These are phyloP conservation scores for Neonectria neomacrospora DNA, from an alignment of 2,329 filamentous ascomycete genomes.

Conservation along the genomic window DNA sequence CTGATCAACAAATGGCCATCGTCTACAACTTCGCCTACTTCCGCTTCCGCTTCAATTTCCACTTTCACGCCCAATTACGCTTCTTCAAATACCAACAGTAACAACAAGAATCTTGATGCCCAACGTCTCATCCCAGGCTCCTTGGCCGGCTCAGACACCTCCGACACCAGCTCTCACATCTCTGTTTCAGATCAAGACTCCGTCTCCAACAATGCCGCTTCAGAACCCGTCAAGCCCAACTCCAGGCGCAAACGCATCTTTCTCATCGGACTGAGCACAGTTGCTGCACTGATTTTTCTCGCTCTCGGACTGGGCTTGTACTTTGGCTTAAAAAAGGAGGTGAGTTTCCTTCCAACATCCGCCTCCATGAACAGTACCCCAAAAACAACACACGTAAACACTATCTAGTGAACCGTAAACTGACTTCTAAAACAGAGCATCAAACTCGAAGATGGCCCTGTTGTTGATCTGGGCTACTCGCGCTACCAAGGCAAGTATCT, in stretches of 20 bases:
- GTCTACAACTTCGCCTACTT: background rate
- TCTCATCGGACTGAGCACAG: slow-evolving; percentile 3
- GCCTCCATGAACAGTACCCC: no score
- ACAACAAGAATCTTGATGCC: background rate
- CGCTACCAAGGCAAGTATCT: slow-evolving; percentile 55
- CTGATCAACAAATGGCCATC: background rate
- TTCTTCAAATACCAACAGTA: background rate
- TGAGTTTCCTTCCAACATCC: slow-evolving; percentile 9
- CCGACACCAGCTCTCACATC: background rate
- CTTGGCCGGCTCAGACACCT: background rate
- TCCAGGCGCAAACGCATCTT: slow-evolving; percentile 29
- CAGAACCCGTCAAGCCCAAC: slow-evolving; percentile 19
- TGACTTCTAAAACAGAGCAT: background rate
- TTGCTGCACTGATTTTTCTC: slow-evolving; percentile 27
- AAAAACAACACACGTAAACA: background rate
- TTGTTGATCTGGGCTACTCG: slow-evolving; percentile 58
- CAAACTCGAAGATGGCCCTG: slow-evolving; percentile 12
- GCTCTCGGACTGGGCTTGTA: slow-evolving; percentile 35
- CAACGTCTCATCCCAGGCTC: background rate
- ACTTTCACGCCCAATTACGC: background rate
- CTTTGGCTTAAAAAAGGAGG: slow-evolving; percentile 40
- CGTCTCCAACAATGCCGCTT: background rate
- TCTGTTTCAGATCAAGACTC: background rate
- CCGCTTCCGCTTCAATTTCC: background rate
- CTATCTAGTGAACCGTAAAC: background rate